Conservation (phyloP, 495 filamentous ascomycete genomes). For the Xylaria grammica region DNA sequence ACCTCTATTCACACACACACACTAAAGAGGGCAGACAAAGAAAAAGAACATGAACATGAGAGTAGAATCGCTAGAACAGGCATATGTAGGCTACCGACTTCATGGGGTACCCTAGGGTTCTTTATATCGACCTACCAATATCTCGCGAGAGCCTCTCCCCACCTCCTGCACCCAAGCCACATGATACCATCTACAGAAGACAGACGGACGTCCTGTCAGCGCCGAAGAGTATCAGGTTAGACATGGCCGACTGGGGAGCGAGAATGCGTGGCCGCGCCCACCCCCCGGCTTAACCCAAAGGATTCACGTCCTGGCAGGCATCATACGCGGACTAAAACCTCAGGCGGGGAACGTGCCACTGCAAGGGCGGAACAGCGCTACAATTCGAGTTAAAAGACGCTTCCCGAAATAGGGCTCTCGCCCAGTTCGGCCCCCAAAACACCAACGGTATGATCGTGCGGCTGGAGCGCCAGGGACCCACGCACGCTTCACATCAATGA, state of each 20-base stretch:
- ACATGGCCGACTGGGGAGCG: background rate
- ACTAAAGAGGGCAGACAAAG: background rate
- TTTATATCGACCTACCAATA: background rate
- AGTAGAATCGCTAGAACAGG: background rate
- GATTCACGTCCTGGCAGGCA: slow-evolving; percentile 7
- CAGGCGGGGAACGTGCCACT: background rate
- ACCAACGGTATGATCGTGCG: slow-evolving; percentile 6
- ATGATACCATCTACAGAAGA: background rate
- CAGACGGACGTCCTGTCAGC: background rate
- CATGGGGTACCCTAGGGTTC: background rate
- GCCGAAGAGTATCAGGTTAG: background rate
- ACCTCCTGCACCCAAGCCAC: background rate
- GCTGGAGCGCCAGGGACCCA: background rate
- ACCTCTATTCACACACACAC: background rate
- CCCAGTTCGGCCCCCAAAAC: background rate
- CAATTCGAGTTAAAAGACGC: slow-evolving; percentile 1
- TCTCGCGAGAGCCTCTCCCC: background rate
- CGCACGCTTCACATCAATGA: no score
- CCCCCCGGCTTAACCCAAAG: background rate
- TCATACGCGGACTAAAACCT: background rate
- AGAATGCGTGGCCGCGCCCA: background rate
- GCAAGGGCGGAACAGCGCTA: background rate
- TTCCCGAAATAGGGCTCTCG: slow-evolving; percentile 5
- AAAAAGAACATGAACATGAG: background rate
- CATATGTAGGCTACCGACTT: background rate